phyloP scores from a whole-genome alignment of 306 rosid genomes.

The Abrus precatorius region DNA sequence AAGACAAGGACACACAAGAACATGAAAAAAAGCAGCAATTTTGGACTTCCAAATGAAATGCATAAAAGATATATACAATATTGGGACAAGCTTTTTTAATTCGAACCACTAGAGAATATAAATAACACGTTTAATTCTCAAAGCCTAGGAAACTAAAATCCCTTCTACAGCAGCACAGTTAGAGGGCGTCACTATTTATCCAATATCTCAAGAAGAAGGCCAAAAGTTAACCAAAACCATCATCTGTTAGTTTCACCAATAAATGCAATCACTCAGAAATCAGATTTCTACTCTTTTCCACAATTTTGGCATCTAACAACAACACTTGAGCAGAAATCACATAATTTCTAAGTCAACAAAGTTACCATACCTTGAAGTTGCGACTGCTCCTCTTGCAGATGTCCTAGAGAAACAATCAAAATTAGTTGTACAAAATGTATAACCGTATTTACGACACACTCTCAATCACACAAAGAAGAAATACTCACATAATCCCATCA shows the following conservation, averaged over 20 bases:
- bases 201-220: constrained; percentile 22
- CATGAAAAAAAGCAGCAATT: constrained; percentile 21
- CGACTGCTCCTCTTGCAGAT: constrained; percentile 39
- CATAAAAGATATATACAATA: background rate
- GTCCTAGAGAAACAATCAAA: constrained; percentile 39
- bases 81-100: constrained; percentile 5
- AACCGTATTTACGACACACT: background rate
- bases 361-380: constrained; percentile 49
- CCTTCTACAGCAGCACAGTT: constrained; percentile 12
- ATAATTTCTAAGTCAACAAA: constrained; percentile 23
- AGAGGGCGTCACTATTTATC: constrained; percentile 28
- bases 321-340: constrained; percentile 3
- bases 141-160: constrained; percentile 9
- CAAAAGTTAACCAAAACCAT: constrained; percentile 22
- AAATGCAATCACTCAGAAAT: background rate
- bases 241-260: background rate
- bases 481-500: constrained; percentile 54
- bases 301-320: constrained; percentile 14
- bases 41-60: background rate
- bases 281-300: background rate
- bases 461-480: background rate
- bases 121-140: constrained; percentile 11
- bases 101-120: constrained; percentile 4
- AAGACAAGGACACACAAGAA: background rate
- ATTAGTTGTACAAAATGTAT: background rate